Base-by-base conservation (phyloP, 2,329 filamentous ascomycete species). In the Fusarium illudens region DNA sequence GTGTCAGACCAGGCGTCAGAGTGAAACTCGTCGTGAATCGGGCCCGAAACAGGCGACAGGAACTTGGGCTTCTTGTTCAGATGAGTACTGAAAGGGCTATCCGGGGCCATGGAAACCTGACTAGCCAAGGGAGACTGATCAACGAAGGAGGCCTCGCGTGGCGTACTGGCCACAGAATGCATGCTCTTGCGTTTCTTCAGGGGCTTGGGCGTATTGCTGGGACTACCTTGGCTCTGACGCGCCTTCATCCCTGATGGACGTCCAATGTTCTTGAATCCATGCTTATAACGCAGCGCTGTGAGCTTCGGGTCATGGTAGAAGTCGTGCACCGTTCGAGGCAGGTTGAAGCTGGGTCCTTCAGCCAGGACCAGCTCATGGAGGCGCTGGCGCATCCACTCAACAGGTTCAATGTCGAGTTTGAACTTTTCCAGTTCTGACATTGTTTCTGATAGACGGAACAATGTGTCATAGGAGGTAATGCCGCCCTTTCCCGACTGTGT, bases 311-410 rank as follows among this genome's bases (percentile, higher is more conserved):
- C 86, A 66, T 86, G 84, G 64, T 88, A 89, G 19, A 88, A 81
- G 67, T 86, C 81, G 53, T 86, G 82, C 2, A 85, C 80, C 2
- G 81, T 84, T 69, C 80, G 82, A 44, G 81, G 80, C 19, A 88
- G 75, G 70, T 82, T 86, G 68, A 88, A 88, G 15, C 78, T 77
- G 3, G 81, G 70, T 1, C 84, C 84, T 36, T 83, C 75, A 17
- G 77, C 65, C 48, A 73, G 50, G 34, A 81, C 79, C 13, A 87
- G 75, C 73, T 88, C 85, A 63, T 84, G 79, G 50, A 88, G 78
- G 12, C 86, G 84, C 33, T 88, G 85, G 4, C 86, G 84, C 55
- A 88, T 77, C 86, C 86, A 89, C 25, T 87, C 81, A 4, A 86
- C 74, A 0, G 86, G 85, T 3, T 80, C 80, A 19, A 88, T 77